These are phyloP conservation scores for Trichoderma oligosporum DNA, from an alignment of 2,329 filamentous ascomycete species.

Conservation along the genomic window DNA sequence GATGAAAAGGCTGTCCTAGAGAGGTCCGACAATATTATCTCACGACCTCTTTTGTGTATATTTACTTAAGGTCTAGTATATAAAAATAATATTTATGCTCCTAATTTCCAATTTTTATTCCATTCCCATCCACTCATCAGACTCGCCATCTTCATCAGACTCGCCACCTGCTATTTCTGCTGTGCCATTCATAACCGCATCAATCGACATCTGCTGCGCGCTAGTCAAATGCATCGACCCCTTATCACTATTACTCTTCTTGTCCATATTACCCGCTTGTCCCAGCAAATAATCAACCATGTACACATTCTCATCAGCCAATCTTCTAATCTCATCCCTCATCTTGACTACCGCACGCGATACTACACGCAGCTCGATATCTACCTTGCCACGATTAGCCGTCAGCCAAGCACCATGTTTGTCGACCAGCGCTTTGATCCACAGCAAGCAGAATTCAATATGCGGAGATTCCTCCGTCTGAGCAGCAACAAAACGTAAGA, in stretches of 20 bases:
- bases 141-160: slow-evolving; percentile 30
- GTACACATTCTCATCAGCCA: slow-evolving; percentile 86
- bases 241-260: slow-evolving; percentile 13
- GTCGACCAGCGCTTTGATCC: slow-evolving; percentile 80
- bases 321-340: slow-evolving; percentile 72
- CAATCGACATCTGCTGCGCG: slow-evolving; percentile 24
- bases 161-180: slow-evolving; percentile 35
- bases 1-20: neutral
- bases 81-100: slow-evolving; percentile 5
- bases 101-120: slow-evolving; percentile 34
- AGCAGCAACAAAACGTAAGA: slow-evolving; percentile 82
- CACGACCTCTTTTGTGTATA: neutral
- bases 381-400: slow-evolving; percentile 72
- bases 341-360: slow-evolving; percentile 77
- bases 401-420: slow-evolving; percentile 83
- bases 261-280: slow-evolving; percentile 40
- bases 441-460: slow-evolving; percentile 89
- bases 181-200: slow-evolving; percentile 33
- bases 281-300: slow-evolving; percentile 76
- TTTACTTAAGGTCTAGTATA: slow-evolving; percentile 4
- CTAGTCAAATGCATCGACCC: slow-evolving; percentile 19
- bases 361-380: slow-evolving; percentile 79
- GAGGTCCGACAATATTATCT: neutral
- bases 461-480: slow-evolving; percentile 89
- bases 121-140: slow-evolving; percentile 49